Evolutionary conservation across 1,284 basidiomycete species (phyloP), one percentile per base, ranked within the genome.

Genomic region (Ceratorhiza oryzae-sativae): DNA sequence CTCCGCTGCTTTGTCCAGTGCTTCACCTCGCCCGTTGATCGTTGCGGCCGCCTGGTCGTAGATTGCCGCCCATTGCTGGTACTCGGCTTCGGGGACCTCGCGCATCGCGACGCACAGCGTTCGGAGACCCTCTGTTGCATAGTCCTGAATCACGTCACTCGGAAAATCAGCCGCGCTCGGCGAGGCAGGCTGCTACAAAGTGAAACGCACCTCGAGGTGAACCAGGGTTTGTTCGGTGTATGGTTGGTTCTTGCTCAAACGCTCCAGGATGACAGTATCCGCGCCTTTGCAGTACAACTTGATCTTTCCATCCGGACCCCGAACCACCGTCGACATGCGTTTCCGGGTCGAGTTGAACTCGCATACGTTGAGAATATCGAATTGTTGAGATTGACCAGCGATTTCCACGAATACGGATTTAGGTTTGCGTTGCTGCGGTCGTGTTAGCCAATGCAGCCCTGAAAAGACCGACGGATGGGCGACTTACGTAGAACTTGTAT

Each of bases 261-360:
- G 87, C 79, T 98, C 95, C 67, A 94, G 83, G 76, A 98, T 98
- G 76, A 99, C 97, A 1, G 95, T 98, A 79, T 99, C 97, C 1
- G 97, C 97, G 34, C 97, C 97, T 81, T 99, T 99, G 77, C 92
- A 95, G 79, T 93, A 98, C 12, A 99, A 81, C 81, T 95, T 97
- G 83, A 99, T 94, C 79, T 89, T 90, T 70, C 97, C 95, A 77
- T 95, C 90, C 0, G 96, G 92, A 41, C 88, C 86, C 18, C 95
- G 89, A 30, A 99, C 88, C 72, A 99, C 82, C 0, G 95, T 96
- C 23, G 96, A 98, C 97, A 99, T 99, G 72, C 97, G 88, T 80
- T 99, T 99, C 56, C 97, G 87, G 0, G 95, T 94, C 58, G 94
- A 97, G 80, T 98, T 99, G 86, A 99, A 99, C 81, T 99, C 97